Evolutionary conservation across 352 stramenopile genomes (phyloP).

Genomic region (Pythium apleroticum): DNA sequence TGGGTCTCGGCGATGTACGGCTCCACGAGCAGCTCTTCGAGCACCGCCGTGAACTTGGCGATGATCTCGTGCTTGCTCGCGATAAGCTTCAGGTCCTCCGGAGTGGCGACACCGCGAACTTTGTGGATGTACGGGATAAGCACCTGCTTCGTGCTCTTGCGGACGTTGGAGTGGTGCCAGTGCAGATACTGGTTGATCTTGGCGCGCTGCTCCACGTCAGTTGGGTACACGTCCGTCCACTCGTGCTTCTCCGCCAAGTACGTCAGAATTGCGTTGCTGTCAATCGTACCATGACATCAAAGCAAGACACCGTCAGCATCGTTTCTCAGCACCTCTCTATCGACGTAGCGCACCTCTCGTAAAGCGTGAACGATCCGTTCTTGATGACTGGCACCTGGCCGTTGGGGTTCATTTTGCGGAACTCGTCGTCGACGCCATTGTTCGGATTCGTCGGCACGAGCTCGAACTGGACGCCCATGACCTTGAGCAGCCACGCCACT

Average conservation of each 20-base stretch:
- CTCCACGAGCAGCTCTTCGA: constrained; percentile 8
- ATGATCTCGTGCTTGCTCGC: constrained; percentile 16
- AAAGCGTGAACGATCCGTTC: constrained; percentile 29
- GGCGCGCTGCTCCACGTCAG: too few relatives aligned
- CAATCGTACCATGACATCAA: too few relatives aligned
- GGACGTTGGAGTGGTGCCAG: too few relatives aligned
- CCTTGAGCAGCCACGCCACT: constrained; percentile 37
- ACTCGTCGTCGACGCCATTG: constrained; percentile 31
- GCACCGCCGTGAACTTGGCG: background rate
- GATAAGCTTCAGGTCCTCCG: constrained; percentile 10
- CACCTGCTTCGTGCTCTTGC: constrained; percentile 20
- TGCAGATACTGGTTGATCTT: too few relatives aligned
- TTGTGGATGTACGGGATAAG: constrained; percentile 30
- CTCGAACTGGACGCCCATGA: constrained; percentile 43
- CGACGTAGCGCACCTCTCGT: too few relatives aligned
- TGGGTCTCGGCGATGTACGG: too few relatives aligned
- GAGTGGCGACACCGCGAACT: background rate
- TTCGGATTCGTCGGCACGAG: constrained; percentile 27
- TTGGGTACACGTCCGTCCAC: too few relatives aligned
- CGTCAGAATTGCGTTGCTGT: too few relatives aligned
- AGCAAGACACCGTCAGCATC: too few relatives aligned
- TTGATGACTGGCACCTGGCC: constrained; percentile 46
- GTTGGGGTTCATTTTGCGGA: constrained; percentile 49
- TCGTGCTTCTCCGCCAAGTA: too few relatives aligned
- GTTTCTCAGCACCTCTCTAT: too few relatives aligned